Conservation (phyloP, 495 filamentous ascomycete genomes). For the Neurospora intermedia region DNA sequence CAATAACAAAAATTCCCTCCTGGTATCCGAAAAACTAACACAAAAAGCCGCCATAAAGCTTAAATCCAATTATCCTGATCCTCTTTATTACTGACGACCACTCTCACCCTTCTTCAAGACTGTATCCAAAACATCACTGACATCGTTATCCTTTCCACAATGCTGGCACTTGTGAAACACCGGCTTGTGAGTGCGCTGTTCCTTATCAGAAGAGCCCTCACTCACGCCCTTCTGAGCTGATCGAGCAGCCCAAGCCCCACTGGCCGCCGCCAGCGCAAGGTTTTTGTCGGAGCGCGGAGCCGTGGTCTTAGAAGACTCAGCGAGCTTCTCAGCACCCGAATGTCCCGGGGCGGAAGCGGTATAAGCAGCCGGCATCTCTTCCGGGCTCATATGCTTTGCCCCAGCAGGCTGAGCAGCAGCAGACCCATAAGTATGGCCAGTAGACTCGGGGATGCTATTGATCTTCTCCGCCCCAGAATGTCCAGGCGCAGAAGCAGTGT, state of each 20-base stretch:
- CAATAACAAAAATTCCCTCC: background rate
- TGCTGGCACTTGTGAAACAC: constrained; percentile 21
- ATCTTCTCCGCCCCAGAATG: background rate
- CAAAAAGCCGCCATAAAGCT: background rate
- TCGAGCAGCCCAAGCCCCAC: constrained; percentile 9
- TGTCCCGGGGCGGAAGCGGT: background rate
- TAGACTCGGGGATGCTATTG: background rate
- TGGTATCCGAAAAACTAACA: background rate
- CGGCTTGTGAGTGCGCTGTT: constrained; percentile 1
- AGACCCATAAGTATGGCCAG: background rate
- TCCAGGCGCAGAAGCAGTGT: background rate
- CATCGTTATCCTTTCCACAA: constrained; percentile 27
- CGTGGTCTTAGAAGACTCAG: background rate
- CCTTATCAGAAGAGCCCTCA: background rate
- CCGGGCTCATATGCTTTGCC: background rate
- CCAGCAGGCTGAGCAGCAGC: background rate
- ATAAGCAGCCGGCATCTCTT: background rate
- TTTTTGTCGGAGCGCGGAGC: background rate
- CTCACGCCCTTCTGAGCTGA: no score
- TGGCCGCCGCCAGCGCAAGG: constrained; percentile 5
- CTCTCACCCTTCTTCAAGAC: background rate
- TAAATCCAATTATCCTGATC: background rate
- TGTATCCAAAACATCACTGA: constrained; percentile 9
- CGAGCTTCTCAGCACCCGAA: background rate
- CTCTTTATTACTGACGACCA: background rate